Conservation (phyloP, 106 monocot species). For the Acanthochlamys bracteata region DNA sequence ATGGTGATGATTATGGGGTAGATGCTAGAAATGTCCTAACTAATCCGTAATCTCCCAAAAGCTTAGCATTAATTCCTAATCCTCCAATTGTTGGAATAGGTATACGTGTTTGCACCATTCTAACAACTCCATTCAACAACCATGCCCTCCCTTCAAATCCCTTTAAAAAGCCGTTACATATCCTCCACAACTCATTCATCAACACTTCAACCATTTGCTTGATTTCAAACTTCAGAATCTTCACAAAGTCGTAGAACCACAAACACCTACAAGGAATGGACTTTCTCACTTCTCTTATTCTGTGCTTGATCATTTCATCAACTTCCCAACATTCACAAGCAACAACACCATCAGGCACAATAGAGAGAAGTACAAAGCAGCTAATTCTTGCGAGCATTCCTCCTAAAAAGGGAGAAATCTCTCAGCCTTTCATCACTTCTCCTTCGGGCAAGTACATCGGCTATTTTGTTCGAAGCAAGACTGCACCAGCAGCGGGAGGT, state of each 20-base stretch:
- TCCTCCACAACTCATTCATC: background rate
- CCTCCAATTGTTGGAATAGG: background rate
- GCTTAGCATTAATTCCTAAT: slow-evolving; percentile 3
- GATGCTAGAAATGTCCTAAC: background rate
- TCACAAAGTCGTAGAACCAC: background rate
- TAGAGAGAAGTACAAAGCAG: slow-evolving; percentile 49
- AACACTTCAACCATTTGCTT: background rate
- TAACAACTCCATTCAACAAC: slow-evolving; percentile 5
- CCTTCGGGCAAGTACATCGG: slow-evolving; percentile 55
- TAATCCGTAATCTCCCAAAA: background rate
- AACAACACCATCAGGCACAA: slow-evolving; percentile 24
- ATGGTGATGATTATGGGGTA: background rate
- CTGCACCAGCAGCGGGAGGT: slow-evolving; percentile 54
- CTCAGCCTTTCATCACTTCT: slow-evolving; percentile 50
- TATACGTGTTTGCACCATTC: background rate
- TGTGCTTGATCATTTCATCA: slow-evolving; percentile 5
- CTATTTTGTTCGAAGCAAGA: slow-evolving; percentile 34
- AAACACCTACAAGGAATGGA: background rate
- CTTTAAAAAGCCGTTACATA: background rate
- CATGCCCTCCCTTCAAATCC: background rate
- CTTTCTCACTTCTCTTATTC: slow-evolving; percentile 5
- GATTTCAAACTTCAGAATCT: background rate
- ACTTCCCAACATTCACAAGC: background rate
- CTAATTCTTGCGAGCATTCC: slow-evolving; percentile 46
- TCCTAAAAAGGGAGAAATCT: slow-evolving; percentile 13